These are phyloP conservation scores for Sarocladiaceae sp. DNA, from an alignment of 2,329 filamentous ascomycete species.

Conservation along the genomic window DNA sequence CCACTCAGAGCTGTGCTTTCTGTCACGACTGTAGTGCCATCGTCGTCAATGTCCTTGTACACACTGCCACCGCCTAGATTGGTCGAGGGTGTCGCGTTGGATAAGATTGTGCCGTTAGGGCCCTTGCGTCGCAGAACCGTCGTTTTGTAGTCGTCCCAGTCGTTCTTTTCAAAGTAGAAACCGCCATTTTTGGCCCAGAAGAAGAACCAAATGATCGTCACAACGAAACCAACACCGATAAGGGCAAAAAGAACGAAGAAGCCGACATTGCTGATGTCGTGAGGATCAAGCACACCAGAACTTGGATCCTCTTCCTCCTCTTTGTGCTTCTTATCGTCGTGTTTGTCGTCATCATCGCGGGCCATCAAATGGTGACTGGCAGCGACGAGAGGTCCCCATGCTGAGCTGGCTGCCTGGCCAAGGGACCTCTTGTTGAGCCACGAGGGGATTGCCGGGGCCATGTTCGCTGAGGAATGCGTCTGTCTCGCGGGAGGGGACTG, in stretches of 20 bases:
- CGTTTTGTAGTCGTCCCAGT: conserved; percentile 98
- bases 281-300: conserved; percentile 45
- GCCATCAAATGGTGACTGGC: conserved; percentile 34
- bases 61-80: conserved; percentile 83
- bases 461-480: conserved; percentile 5
- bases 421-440: conserved; percentile 6
- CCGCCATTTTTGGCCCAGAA: conserved; percentile 97
- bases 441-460: conserved; percentile 3
- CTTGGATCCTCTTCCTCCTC: conserved; percentile 29
- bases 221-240: conserved; percentile 69
- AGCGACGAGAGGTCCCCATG: conserved; percentile 33
- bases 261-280: conserved; percentile 58
- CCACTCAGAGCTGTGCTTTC: conserved; percentile 42
- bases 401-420: conserved; percentile 19
- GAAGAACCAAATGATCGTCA: conserved; percentile 90
- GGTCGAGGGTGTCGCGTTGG: conserved; percentile 75
- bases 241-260: conserved; percentile 83
- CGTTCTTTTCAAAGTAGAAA: conserved; percentile 74
- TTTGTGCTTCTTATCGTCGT: conserved; percentile 17
- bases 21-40: conserved; percentile 39
- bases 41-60: conserved; percentile 62
- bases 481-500: conserved; percentile 7
- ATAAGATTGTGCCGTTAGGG: conserved; percentile 80
- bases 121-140: conserved; percentile 85
- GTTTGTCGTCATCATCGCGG: conserved; percentile 27